Evolutionary conservation across 306 rosid genomes (phyloP).

Genomic region (Ormosia emarginata): DNA sequence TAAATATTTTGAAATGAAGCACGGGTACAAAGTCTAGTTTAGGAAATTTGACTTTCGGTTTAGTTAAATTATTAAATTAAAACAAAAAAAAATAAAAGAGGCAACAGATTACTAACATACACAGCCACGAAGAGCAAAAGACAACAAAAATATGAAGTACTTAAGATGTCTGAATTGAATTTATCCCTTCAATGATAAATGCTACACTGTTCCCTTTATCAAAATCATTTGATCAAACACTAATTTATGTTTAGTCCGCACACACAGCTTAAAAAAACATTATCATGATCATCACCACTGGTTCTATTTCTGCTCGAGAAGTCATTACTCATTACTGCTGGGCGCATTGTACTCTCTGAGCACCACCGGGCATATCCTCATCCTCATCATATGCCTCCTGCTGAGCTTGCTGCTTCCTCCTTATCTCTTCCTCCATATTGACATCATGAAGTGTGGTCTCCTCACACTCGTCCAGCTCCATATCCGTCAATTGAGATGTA

Average conservation of each 20-base stretch:
- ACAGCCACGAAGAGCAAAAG: background rate
- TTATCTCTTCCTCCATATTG: constrained; percentile 71
- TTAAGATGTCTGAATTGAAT: background rate
- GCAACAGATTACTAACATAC: no score
- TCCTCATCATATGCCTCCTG: constrained; percentile 84
- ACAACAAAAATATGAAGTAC: background rate
- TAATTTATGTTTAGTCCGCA: background rate
- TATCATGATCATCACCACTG: background rate
- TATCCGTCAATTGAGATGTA: constrained; percentile 54
- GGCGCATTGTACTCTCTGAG: constrained; percentile 90
- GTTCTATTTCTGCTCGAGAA: background rate
- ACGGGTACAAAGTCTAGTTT: no score
- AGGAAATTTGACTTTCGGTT: no score
- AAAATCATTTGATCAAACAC: constrained; percentile 9
- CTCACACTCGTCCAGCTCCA: constrained; percentile 92
- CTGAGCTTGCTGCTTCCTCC: constrained; percentile 66
- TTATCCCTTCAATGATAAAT: background rate
- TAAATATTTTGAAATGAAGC: no score
- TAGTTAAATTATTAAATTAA: no score
- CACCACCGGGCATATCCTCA: constrained; percentile 77
- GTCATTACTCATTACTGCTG: constrained; percentile 61
- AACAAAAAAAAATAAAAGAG: no score
- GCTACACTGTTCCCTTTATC: background rate
- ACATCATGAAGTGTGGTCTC: constrained; percentile 85
- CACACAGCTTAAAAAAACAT: background rate